phyloP scores from a whole-genome alignment of 2,329 filamentous ascomycete genomes.

The Aspergillus sp. region DNA sequence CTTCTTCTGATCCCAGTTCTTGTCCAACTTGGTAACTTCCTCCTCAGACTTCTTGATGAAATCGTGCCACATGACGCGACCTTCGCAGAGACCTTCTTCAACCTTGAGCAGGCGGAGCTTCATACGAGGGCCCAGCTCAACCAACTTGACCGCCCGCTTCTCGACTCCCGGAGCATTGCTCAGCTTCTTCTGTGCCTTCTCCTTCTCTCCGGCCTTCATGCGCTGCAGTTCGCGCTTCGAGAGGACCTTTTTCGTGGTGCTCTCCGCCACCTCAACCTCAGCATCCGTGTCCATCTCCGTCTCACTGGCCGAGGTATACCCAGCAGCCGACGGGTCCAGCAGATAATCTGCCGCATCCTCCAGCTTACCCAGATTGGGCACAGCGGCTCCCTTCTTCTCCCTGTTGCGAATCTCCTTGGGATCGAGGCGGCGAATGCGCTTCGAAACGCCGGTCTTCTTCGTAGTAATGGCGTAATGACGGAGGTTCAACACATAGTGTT shows the following conservation, averaged over 20 bases:
- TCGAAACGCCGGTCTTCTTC: conserved; percentile 79
- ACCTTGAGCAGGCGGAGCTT: conserved; percentile 89
- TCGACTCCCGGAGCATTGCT: conserved; percentile 61
- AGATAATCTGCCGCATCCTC: conserved; percentile 95
- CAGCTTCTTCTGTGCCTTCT: conserved; percentile 48
- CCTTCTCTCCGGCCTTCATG: conserved; percentile 46
- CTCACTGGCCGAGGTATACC: conserved; percentile 90
- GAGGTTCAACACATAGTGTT: conserved; percentile 79
- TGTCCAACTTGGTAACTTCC: conserved; percentile 77
- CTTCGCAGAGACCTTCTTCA: conserved; percentile 86
- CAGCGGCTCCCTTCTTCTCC: conserved; percentile 63
- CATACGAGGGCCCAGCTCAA: conserved; percentile 90
- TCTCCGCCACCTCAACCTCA: conserved; percentile 80
- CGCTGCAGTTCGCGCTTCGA: conserved; percentile 54
- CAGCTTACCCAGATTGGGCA: conserved; percentile 88
- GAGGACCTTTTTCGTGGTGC: conserved; percentile 55
- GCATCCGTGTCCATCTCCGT: conserved; percentile 93
- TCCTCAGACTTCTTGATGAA: conserved; percentile 81
- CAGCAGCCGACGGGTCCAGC: conserved; percentile 74
- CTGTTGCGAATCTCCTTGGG: conserved; percentile 77
- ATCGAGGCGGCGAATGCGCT: conserved; percentile 78
- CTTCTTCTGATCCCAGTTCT: conserved; percentile 75
- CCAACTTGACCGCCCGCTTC: conserved; percentile 84
- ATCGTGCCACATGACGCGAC: conserved; percentile 97
- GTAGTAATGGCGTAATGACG: conserved; percentile 96